Percentiles rank a stretch among this genome's conserved stretches.
These are phyloP conservation scores for Breynia disticha DNA, from an alignment of 441 rosid species.

Conservation along the genomic window DNA sequence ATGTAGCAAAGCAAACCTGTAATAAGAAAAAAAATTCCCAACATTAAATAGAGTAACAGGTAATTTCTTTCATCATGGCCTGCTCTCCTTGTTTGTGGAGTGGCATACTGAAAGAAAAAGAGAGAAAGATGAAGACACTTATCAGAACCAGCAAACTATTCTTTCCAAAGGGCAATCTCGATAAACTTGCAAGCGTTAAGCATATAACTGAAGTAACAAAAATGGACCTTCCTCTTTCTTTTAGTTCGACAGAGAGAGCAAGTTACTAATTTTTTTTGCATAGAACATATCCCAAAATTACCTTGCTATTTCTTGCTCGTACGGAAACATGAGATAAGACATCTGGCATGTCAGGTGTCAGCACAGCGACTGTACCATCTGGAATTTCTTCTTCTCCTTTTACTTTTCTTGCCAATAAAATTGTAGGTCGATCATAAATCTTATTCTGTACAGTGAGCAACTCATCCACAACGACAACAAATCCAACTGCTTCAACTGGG, in stretches of 20 bases:
- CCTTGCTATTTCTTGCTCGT: constrained; percentile 98
- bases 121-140: too few species aligned
- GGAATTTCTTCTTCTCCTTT: constrained; percentile 99
- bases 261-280: too few species aligned
- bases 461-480: constrained; percentile 76
- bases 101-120: too few species aligned
- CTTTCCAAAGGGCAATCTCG: too few species aligned
- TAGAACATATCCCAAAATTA: constrained; percentile 13
- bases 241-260: too few species aligned
- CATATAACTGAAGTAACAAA: too few species aligned
- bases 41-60: too few species aligned
- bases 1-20: constrained; percentile 96
- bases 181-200: too few species aligned
- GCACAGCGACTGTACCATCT: constrained; percentile 89
- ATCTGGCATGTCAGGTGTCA: constrained; percentile 99
- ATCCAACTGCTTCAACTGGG: constrained; percentile 84
- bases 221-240: too few species aligned
- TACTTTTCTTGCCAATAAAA: constrained; percentile 84
- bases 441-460: constrained; percentile 80
- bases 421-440: constrained; percentile 68
- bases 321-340: constrained; percentile 98
- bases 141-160: too few species aligned
- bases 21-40: constrained; percentile 13
- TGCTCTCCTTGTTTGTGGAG: too few species aligned
- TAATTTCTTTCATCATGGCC: too few species aligned